Percentiles rank a stretch among this genome's conserved stretches.
phyloP scores from a whole-genome alignment of 2,329 filamentous ascomycete genomes.

The Penicillium thymicola region DNA sequence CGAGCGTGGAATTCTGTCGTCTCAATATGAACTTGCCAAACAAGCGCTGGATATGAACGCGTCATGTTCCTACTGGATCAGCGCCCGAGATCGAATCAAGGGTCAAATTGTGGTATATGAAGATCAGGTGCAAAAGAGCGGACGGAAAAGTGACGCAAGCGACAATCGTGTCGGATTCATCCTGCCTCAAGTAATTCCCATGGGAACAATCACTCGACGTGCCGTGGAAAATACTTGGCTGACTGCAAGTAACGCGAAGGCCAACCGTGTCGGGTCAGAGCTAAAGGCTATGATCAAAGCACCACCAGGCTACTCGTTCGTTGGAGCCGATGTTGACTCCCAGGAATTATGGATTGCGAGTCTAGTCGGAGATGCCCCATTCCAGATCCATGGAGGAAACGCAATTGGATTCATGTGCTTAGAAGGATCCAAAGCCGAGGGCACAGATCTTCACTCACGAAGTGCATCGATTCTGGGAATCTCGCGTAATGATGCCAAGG shows the following conservation, averaged over 20 bases:
- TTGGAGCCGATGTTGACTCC: conserved; percentile 95
- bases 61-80: conserved; percentile 99
- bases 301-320: conserved; percentile 85
- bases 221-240: conserved; percentile 98
- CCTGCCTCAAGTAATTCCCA: conserved; percentile 90
- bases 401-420: conserved; percentile 99
- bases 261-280: conserved; percentile 92
- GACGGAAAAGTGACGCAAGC: conserved; percentile 16
- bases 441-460: conserved; percentile 90
- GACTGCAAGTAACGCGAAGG: conserved; percentile 94
- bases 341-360: conserved; percentile 98
- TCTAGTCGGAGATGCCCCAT: conserved; percentile 88
- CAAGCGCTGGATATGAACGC: conserved; percentile 98
- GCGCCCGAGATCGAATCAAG: conserved; percentile 85
- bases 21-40: conserved; percentile 85
- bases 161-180: conserved; percentile 69
- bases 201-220: conserved; percentile 93
- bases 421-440: conserved; percentile 89
- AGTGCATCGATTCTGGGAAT: conserved; percentile 92
- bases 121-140: conserved; percentile 49
- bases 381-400: conserved; percentile 92
- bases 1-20: conserved; percentile 81
- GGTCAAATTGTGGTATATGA: conserved; percentile 94
- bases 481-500: conserved; percentile 89
- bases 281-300: conserved; percentile 95